Conservation (phyloP, 768 basidiomycete genomes). For the Leucogyrophana mollusca region DNA sequence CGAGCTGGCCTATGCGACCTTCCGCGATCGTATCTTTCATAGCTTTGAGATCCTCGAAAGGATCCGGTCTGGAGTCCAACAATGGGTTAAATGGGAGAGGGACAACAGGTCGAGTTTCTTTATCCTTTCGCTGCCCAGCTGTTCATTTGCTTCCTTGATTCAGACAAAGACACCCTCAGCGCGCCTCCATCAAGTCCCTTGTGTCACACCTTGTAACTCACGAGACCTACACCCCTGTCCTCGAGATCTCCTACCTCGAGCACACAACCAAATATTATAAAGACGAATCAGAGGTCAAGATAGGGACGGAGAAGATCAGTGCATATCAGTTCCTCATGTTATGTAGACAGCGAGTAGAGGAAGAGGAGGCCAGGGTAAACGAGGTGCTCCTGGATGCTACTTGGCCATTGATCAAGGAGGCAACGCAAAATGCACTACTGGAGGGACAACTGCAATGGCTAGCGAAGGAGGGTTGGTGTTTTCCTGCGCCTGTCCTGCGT, state of each 20-base stretch:
- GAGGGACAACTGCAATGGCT: constrained; percentile 42
- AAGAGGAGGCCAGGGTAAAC: constrained; percentile 57
- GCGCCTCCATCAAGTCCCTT: constrained; percentile 46
- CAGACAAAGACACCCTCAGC: constrained; percentile 38
- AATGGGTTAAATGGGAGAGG: constrained; percentile 60
- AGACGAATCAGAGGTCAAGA: constrained; percentile 43
- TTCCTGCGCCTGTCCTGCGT: constrained; percentile 27
- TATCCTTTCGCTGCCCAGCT: constrained; percentile 1
- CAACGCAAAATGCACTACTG: constrained; percentile 54
- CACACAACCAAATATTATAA: constrained; percentile 53
- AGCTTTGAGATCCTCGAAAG: constrained; percentile 41
- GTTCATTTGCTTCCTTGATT: background rate
- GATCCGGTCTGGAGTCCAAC: constrained; percentile 43
- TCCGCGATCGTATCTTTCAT: constrained; percentile 50
- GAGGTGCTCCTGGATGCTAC: constrained; percentile 50
- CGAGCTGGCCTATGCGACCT: constrained; percentile 56
- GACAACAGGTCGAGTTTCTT: constrained; percentile 28
- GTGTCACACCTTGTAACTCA: constrained; percentile 57
- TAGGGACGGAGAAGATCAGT: constrained; percentile 27
- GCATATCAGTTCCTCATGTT: constrained; percentile 56
- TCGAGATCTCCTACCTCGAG: constrained; percentile 56
- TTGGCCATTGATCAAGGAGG: constrained; percentile 48
- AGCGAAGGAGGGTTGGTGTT: constrained; percentile 35
- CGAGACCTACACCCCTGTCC: constrained; percentile 50
- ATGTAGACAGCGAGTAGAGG: constrained; percentile 42